phyloP scores from a whole-genome alignment of 2,329 filamentous ascomycete species.

The Torrubiella hemipterigena region DNA sequence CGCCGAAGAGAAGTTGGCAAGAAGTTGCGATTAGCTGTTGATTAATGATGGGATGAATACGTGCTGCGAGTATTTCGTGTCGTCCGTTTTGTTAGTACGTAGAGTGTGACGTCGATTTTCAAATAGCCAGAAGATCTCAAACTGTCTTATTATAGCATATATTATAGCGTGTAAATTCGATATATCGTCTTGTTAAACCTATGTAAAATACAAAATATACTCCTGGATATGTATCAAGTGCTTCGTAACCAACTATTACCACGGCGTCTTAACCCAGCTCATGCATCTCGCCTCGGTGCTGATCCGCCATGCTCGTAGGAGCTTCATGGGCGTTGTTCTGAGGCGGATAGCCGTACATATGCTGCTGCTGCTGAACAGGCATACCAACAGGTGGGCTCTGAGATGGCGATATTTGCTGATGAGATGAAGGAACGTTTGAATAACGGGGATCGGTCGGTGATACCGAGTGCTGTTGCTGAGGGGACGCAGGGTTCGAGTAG shows the following conservation, averaged over 20 bases:
- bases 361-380: constrained; percentile 3
- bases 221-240: too few species aligned
- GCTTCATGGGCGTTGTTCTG: constrained; percentile 2
- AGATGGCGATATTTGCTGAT: neutral
- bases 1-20: constrained; percentile 59
- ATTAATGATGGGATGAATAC: neutral
- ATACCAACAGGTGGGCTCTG: constrained; percentile 2
- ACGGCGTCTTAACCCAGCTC: constrained; percentile 5
- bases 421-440: constrained; percentile 1
- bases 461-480: constrained; percentile 2
- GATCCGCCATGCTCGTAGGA: constrained; percentile 2
- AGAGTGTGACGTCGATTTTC: too few species aligned
- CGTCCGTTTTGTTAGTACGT: too few species aligned
- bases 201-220: too few species aligned
- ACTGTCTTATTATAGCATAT: too few species aligned
- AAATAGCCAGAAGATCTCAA: too few species aligned
- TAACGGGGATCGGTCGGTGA: neutral
- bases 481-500: constrained; percentile 2
- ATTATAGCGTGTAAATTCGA: too few species aligned
- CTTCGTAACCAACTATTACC: too few species aligned
- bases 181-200: too few species aligned
- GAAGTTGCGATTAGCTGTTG: constrained; percentile 39
- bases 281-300: constrained; percentile 6
- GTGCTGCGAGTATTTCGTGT: too few species aligned
- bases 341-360: neutral